phyloP scores from a whole-genome alignment of 1,139 yeast genomes.

The Taphrina communis region DNA sequence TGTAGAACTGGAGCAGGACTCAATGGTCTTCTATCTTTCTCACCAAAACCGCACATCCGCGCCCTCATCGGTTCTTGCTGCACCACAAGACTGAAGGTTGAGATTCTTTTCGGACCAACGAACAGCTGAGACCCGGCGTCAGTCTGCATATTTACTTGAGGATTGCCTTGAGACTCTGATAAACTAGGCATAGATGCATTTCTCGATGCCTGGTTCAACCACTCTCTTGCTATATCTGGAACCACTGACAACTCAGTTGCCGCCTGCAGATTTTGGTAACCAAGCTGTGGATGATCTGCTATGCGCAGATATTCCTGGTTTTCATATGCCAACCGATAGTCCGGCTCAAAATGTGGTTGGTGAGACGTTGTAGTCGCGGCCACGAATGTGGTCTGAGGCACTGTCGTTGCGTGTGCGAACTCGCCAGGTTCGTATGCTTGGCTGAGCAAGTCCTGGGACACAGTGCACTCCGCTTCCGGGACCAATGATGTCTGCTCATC shows the following conservation, averaged over 20 bases:
- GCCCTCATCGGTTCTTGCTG: constrained; percentile 40
- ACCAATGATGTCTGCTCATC: neutral
- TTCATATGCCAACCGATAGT: neutral
- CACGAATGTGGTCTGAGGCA: neutral
- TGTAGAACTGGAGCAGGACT: constrained; percentile 40
- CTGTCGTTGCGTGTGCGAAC: neutral
- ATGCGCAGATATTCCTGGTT: neutral
- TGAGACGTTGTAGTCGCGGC: neutral
- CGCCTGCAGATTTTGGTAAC: neutral
- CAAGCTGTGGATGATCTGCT: neutral
- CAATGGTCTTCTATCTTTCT: constrained; percentile 39
- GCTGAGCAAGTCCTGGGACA: neutral
- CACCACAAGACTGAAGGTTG: neutral
- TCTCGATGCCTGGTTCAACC: neutral
- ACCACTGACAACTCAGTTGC: neutral
- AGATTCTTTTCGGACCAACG: no score
- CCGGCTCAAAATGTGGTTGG: neutral
- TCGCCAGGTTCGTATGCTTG: neutral
- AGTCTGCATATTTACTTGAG: no score
- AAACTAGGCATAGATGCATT: no score
- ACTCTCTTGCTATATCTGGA: neutral
- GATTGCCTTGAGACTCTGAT: no score
- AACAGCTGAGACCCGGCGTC: no score
- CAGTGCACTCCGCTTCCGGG: neutral
- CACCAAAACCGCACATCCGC: constrained; percentile 42